These are phyloP conservation scores for Sarocladium oryzae DNA, from an alignment of 2,329 filamentous ascomycete species.

Conservation along the genomic window DNA sequence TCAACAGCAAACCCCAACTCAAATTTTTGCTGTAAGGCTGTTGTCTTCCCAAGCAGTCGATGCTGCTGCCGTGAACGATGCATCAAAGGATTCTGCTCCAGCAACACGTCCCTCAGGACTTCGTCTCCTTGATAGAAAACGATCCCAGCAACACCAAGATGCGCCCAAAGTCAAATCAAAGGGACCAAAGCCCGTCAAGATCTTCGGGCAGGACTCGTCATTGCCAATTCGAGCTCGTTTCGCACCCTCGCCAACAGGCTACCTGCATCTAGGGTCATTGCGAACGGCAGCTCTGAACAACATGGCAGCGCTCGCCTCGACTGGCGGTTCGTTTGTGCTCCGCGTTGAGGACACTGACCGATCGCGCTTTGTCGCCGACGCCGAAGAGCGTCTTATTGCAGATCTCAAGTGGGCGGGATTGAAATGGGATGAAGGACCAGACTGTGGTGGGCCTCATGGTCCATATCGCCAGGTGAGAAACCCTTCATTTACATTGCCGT, in stretches of 20 bases:
- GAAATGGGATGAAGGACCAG: slow-evolving; percentile 90
- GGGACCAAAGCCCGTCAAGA: slow-evolving; percentile 8
- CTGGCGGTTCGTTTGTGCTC: slow-evolving; percentile 78
- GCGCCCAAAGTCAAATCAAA: not conserved
- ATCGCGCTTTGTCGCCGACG: slow-evolving; percentile 73
- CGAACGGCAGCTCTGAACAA: slow-evolving; percentile 96
- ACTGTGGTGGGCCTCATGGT: slow-evolving; percentile 72
- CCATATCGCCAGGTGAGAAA: slow-evolving; percentile 72
- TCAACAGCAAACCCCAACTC: not conserved
- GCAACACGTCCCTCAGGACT: slow-evolving; percentile 13
- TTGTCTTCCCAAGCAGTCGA: not conserved
- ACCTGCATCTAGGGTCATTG: slow-evolving; percentile 84
- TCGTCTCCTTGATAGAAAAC: slow-evolving; percentile 9
- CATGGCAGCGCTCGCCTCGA: slow-evolving; percentile 75
- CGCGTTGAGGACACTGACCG: slow-evolving; percentile 94
- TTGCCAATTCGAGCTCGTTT: slow-evolving; percentile 58
- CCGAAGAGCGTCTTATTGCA: slow-evolving; percentile 68
- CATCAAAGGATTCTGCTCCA: not conserved
- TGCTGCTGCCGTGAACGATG: not conserved
- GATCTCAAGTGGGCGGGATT: slow-evolving; percentile 87
- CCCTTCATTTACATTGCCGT: not conserved
- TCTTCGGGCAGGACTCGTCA: slow-evolving; percentile 47
- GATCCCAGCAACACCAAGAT: slow-evolving; percentile 16
- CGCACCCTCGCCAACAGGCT: slow-evolving; percentile 91
- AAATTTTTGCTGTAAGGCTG: not conserved